phyloP scores from a whole-genome alignment of 352 stramenopile genomes.

The Thraustochytrium sp. region DNA sequence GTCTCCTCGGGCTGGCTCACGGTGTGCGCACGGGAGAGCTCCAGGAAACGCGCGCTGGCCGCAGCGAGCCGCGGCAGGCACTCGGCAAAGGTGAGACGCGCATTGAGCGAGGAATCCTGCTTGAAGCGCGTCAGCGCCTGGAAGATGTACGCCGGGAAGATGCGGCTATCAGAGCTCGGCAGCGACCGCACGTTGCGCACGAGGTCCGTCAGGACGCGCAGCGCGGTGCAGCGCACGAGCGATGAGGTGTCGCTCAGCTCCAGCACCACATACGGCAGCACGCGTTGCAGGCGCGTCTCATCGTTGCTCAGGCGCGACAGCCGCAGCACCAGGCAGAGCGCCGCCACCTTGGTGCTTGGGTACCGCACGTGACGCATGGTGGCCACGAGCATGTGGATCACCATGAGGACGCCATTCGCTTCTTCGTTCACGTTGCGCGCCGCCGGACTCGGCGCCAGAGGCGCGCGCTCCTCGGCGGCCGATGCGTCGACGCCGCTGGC shows the following conservation, averaged over 20 bases:
- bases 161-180: conserved; percentile 84
- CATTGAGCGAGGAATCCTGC: conserved; percentile 79
- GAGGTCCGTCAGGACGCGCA: conserved; percentile 80
- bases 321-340: conserved; percentile 30
- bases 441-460: not conserved
- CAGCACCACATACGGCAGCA: conserved; percentile 62
- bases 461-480: too few species aligned
- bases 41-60: conserved; percentile 84
- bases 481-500: not conserved
- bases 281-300: conserved; percentile 84
- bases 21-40: conserved; percentile 61
- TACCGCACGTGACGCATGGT: conserved; percentile 42
- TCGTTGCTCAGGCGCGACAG: conserved; percentile 38
- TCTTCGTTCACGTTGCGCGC: not conserved
- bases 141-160: conserved; percentile 95
- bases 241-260: conserved; percentile 5
- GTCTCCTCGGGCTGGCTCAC: not conserved
- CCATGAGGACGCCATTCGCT: conserved; percentile 37
- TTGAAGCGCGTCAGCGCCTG: conserved; percentile 73
- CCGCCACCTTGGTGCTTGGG: conserved; percentile 39
- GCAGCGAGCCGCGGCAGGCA: conserved; percentile 82
- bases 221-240: conserved; percentile 71
- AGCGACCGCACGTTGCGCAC: conserved; percentile 81
- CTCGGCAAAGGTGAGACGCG: conserved; percentile 88
- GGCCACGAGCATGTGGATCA: conserved; percentile 34